These are phyloP conservation scores for Achaetomium macrosporum DNA, from an alignment of 2,329 filamentous ascomycete genomes.

Conservation along the genomic window DNA sequence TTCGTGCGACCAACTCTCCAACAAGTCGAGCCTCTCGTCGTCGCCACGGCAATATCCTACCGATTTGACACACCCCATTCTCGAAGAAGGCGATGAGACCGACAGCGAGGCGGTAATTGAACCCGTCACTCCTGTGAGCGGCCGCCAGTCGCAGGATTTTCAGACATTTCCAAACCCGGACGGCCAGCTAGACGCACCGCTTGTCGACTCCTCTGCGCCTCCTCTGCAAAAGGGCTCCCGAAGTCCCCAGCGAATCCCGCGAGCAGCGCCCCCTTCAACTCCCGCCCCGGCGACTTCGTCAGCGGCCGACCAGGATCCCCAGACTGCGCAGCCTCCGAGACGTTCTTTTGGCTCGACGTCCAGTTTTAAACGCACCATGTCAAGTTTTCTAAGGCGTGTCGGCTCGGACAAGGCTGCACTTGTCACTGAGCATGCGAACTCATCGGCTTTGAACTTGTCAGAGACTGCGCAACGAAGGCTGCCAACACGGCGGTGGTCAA, in stretches of 20 bases:
- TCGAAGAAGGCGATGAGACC: constrained; percentile 55
- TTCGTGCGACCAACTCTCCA: constrained; percentile 12
- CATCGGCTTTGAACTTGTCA: constrained; percentile 27
- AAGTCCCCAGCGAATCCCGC: constrained; percentile 10
- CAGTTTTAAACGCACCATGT: constrained; percentile 46
- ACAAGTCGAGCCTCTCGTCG: constrained; percentile 31
- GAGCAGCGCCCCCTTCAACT: constrained; percentile 1
- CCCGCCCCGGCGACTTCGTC: constrained; percentile 12
- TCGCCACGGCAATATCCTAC: constrained; percentile 44
- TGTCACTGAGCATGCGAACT: constrained; percentile 19
- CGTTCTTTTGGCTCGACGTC: constrained; percentile 37
- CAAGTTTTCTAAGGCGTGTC: constrained; percentile 42
- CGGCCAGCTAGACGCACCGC: constrained; percentile 23
- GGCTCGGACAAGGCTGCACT: constrained; percentile 31
- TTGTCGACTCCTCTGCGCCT: constrained; percentile 19
- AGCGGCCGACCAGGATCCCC: constrained; percentile 25
- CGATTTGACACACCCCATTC: constrained; percentile 48
- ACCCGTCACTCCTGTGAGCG: constrained; percentile 56
- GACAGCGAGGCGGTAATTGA: constrained; percentile 55
- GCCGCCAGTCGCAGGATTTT: constrained; percentile 52
- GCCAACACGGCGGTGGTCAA: constrained; percentile 40
- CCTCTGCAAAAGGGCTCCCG: constrained; percentile 8
- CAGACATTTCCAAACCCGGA: constrained; percentile 31
- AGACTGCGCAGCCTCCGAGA: constrained; percentile 31
- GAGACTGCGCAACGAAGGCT: constrained; percentile 24